Percentiles rank a stretch among this genome's conserved stretches.
These are phyloP conservation scores for Geranium incanum DNA, from an alignment of 441 rosid species.

Conservation along the genomic window DNA sequence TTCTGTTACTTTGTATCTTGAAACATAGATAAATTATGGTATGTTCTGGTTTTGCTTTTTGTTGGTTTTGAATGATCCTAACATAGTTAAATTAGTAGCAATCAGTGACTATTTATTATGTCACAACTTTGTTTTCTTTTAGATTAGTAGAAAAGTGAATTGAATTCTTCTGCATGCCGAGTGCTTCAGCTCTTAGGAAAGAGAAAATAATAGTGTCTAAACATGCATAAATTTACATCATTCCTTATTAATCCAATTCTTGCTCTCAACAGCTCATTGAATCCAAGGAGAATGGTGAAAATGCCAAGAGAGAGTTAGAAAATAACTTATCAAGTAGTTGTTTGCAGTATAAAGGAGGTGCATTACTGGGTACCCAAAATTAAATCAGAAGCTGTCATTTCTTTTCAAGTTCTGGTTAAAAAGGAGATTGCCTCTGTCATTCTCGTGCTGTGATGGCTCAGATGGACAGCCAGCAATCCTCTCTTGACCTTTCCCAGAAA, in stretches of 20 bases:
- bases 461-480: conserved; percentile 37
- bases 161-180: neutral
- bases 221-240: too few species aligned
- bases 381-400: neutral
- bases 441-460: conserved; percentile 32
- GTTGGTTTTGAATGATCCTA: too few species aligned
- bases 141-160: neutral
- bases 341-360: neutral
- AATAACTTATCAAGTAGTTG: neutral
- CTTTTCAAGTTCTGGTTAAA: neutral
- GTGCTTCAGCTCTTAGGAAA: neutral
- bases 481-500: conserved; percentile 39
- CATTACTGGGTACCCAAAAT: neutral
- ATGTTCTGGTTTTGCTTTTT: too few species aligned
- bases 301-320: neutral
- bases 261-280: neutral
- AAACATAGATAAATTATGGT: too few species aligned
- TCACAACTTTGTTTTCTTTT: neutral
- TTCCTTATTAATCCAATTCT: neutral
- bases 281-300: neutral
- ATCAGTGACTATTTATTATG: neutral
- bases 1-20: too few species aligned
- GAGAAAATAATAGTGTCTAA: neutral
- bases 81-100: too few species aligned
- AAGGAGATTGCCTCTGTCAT: neutral